phyloP scores from a whole-genome alignment of 108 stramenopile genomes.

The Skeletonema costatum region DNA sequence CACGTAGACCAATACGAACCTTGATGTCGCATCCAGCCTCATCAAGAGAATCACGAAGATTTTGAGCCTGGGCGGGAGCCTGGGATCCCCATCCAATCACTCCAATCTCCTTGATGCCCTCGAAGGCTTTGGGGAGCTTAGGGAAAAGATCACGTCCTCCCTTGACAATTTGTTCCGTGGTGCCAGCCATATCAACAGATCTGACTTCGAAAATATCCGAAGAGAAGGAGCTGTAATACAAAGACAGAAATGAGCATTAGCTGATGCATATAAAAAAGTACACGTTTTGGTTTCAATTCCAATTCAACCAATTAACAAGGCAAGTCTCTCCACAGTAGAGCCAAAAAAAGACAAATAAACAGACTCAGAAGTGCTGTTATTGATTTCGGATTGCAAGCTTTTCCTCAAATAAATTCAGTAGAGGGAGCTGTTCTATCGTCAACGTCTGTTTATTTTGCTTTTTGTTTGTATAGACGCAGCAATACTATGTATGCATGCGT shows the following conservation, averaged over 20 bases:
- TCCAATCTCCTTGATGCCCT: slow-evolving; percentile 95
- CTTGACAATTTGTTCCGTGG: slow-evolving; percentile 94
- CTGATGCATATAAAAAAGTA: not conserved
- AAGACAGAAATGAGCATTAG: not conserved
- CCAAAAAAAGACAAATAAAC: not conserved
- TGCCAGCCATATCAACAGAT: slow-evolving; percentile 88
- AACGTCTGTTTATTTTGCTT: slow-evolving; percentile 16
- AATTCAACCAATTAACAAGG: not conserved
- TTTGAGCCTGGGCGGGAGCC: slow-evolving; percentile 97
- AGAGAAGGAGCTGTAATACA: slow-evolving; percentile 53
- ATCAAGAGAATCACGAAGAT: slow-evolving; percentile 89
- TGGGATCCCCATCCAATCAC: slow-evolving; percentile 99
- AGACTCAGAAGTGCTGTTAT: slow-evolving; percentile 50
- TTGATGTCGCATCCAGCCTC: slow-evolving; percentile 85
- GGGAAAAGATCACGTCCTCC: slow-evolving; percentile 97
- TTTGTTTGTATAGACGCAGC: not conserved
- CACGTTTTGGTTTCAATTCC: not conserved
- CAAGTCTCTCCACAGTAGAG: not conserved
- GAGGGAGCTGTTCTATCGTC: slow-evolving; percentile 51
- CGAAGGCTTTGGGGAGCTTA: slow-evolving; percentile 92
- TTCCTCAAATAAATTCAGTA: slow-evolving; percentile 47
- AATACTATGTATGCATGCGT: not conserved
- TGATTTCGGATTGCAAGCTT: slow-evolving; percentile 54
- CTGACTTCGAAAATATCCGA: slow-evolving; percentile 90
- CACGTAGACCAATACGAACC: slow-evolving; percentile 94